Evolutionary conservation across 2,329 filamentous ascomycete genomes (phyloP).

Genomic region (Akanthomyces uredinophilus): DNA sequence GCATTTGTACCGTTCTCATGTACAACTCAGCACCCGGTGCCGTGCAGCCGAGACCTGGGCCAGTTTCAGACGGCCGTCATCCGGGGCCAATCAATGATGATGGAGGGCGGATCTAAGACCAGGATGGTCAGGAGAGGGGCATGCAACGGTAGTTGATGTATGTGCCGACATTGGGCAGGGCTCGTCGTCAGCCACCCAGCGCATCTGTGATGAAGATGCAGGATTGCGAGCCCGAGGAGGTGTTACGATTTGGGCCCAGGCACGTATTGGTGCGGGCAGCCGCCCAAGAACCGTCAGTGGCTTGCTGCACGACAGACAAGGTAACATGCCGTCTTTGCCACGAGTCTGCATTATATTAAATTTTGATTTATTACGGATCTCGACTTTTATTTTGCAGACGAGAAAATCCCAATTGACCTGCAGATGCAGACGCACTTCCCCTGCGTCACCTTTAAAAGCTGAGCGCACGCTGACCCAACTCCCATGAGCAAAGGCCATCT

Average conservation of each 20-base stretch:
- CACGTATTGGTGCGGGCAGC: not conserved
- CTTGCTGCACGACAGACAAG: not conserved
- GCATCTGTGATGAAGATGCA: not conserved
- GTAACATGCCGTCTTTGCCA: not conserved
- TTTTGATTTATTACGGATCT: not conserved
- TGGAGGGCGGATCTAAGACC: not conserved
- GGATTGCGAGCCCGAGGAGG: not conserved
- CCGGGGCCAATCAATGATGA: not conserved
- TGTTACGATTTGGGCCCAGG: not conserved
- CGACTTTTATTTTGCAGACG: no score
- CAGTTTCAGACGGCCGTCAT: not conserved
- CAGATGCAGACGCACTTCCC: no score
- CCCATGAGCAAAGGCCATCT: no score
- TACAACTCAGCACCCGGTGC: not conserved
- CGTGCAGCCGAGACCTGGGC: not conserved
- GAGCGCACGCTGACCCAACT: no score
- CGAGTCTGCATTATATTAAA: not conserved
- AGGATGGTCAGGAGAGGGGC: not conserved
- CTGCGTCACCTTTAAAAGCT: no score
- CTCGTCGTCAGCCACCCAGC: not conserved
- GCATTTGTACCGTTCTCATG: not conserved
- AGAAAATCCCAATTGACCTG: no score
- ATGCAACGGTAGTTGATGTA: not conserved
- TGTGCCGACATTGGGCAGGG: not conserved
- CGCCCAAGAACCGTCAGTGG: slow-evolving; percentile 1